Evolutionary conservation across 768 basidiomycete genomes (phyloP).

Genomic region (Termitomyces titanicus): DNA sequence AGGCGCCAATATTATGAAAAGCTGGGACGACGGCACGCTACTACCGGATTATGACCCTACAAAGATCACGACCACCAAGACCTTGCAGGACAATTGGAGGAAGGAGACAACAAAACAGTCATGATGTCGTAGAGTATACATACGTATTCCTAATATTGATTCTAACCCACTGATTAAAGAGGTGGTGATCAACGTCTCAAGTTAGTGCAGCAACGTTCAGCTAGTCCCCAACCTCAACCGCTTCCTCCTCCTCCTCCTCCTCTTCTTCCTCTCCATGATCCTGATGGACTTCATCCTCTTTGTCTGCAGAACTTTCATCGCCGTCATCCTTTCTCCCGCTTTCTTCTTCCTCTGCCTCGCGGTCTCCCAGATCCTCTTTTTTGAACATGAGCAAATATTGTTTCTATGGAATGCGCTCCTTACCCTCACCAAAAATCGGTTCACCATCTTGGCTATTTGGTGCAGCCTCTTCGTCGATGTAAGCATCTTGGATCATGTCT

Average conservation of each 20-base stretch:
- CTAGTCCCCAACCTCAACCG: not conserved
- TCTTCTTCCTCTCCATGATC: conserved; percentile 3
- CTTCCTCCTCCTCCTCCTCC: not conserved
- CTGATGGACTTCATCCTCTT: conserved; percentile 2
- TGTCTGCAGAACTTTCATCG: conserved; percentile 12
- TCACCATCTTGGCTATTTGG: not conserved
- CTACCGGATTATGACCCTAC: conserved; percentile 44
- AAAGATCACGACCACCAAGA: conserved; percentile 35
- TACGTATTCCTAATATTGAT: conserved; percentile 4
- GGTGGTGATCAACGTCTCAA: not conserved
- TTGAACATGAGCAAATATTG: not conserved
- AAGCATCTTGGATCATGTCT: conserved; percentile 24
- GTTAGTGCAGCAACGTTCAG: not conserved
- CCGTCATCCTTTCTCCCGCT: not conserved
- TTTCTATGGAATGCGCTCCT: not conserved
- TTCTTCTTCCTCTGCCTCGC: not conserved
- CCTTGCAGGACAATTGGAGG: conserved; percentile 31
- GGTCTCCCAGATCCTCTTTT: not conserved
- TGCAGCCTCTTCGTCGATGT: conserved; percentile 8
- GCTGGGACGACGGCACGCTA: conserved; percentile 81
- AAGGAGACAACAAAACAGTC: conserved; percentile 7
- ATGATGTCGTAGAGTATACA: conserved; percentile 9
- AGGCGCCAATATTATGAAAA: conserved; percentile 71
- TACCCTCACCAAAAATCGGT: not conserved
- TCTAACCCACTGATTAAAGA: not conserved